A percentile compares a stretch with the other conserved stretches of the same genome.
phyloP scores from a whole-genome alignment of 2,329 filamentous ascomycete genomes.

The Rhynchosporium secalis region DNA sequence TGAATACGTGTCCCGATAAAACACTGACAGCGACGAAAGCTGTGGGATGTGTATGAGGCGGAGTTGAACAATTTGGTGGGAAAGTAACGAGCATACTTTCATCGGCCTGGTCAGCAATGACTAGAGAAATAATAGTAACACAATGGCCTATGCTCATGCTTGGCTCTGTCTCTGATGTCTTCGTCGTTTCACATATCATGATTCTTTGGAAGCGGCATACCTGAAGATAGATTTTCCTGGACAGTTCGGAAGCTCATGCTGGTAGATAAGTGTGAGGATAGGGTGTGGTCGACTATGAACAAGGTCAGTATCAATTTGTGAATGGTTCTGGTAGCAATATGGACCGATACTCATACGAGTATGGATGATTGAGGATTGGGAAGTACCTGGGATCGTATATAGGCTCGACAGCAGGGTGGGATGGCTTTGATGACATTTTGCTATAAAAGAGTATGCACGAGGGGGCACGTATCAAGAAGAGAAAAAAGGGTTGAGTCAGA shows the following conservation, averaged over 20 bases:
- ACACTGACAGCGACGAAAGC: slow-evolving; percentile 46
- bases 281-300: slow-evolving; percentile 21
- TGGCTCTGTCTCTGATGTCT: background rate
- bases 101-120: background rate
- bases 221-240: slow-evolving; percentile 45
- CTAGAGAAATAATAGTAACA: background rate
- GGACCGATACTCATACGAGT: background rate
- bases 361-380: background rate
- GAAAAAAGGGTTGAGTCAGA: background rate
- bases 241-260: slow-evolving; percentile 43
- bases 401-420: slow-evolving; percentile 15
- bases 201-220: background rate
- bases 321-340: background rate
- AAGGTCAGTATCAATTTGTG: background rate
- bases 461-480: no score
- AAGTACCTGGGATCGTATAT: slow-evolving; percentile 19
- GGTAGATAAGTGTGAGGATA: slow-evolving; percentile 18
- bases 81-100: slow-evolving; percentile 42
- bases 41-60: slow-evolving; percentile 49
- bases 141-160: background rate
- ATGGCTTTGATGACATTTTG: slow-evolving; percentile 9
- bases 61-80: slow-evolving; percentile 44
- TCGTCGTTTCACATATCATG: background rate
- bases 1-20: slow-evolving; percentile 44
- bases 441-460: no score